These are phyloP conservation scores for Trametes coccinea DNA, from an alignment of 768 basidiomycete species.

Conservation along the genomic window DNA sequence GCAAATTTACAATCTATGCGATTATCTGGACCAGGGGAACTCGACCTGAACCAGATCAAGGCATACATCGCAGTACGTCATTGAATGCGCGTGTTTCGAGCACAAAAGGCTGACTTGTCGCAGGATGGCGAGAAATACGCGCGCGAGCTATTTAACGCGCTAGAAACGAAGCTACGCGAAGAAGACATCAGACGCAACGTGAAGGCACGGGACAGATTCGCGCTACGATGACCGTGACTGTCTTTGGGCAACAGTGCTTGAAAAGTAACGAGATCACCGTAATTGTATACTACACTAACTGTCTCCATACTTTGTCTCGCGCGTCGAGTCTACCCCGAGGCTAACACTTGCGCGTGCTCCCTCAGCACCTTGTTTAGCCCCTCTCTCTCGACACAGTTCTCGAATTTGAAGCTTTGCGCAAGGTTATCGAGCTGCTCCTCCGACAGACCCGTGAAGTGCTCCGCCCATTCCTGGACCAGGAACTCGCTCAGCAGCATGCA, in stretches of 20 bases:
- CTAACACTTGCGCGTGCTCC: slow-evolving; percentile 25
- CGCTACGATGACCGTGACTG: slow-evolving; percentile 14
- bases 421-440: slow-evolving; percentile 65
- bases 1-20: slow-evolving; percentile 62
- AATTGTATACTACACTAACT: no score
- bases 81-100: neutral
- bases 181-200: slow-evolving; percentile 61
- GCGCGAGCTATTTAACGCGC: slow-evolving; percentile 49
- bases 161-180: slow-evolving; percentile 66
- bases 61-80: slow-evolving; percentile 54
- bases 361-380: slow-evolving; percentile 43
- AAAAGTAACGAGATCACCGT: slow-evolving; percentile 1
- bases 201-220: slow-evolving; percentile 59
- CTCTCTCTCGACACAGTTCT: slow-evolving; percentile 65
- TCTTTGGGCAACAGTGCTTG: neutral
- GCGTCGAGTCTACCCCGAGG: neutral
- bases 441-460: slow-evolving; percentile 58
- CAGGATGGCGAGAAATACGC: slow-evolving; percentile 73
- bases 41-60: slow-evolving; percentile 48
- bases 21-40: slow-evolving; percentile 61
- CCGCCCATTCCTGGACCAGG: slow-evolving; percentile 72
- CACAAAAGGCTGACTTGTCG: neutral
- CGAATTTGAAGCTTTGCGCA: slow-evolving; percentile 72
- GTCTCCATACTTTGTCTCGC: neutral
- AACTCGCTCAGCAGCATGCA: slow-evolving; percentile 70